These are phyloP conservation scores for Arthrobotrys sinensis DNA, from an alignment of 2,329 filamentous ascomycete species.

Conservation along the genomic window DNA sequence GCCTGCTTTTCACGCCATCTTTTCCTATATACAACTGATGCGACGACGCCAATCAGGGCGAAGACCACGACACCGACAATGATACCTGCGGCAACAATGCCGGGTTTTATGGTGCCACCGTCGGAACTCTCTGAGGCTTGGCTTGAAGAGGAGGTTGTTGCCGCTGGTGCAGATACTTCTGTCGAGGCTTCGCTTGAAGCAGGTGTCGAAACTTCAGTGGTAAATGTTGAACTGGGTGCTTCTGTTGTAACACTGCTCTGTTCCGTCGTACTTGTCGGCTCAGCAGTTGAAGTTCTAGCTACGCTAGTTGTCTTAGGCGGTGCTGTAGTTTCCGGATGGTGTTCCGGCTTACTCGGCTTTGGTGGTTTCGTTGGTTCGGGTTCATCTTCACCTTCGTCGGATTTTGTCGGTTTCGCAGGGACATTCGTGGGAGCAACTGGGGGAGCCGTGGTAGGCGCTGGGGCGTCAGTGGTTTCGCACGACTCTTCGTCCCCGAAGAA, in stretches of 20 bases:
- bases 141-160: slow-evolving; percentile 27
- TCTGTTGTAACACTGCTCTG: slow-evolving; percentile 15
- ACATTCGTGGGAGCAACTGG: slow-evolving; percentile 32
- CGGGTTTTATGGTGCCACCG: slow-evolving; percentile 37
- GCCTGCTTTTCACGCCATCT: slow-evolving; percentile 29
- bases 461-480: slow-evolving; percentile 25
- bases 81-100: slow-evolving; percentile 49
- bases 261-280: slow-evolving; percentile 4
- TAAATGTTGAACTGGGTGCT: slow-evolving; percentile 29
- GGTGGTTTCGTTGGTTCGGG: slow-evolving; percentile 29
- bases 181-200: slow-evolving; percentile 5
- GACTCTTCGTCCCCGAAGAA: slow-evolving; percentile 51
- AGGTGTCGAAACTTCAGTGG: slow-evolving; percentile 14
- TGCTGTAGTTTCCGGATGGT: slow-evolving; percentile 4
- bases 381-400: slow-evolving; percentile 8
- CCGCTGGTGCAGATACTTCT: slow-evolving; percentile 3
- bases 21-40: slow-evolving; percentile 41
- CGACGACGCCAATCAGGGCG: slow-evolving; percentile 36
- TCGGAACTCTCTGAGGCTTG: slow-evolving; percentile 33
- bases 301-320: slow-evolving; percentile 31
- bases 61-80: slow-evolving; percentile 48
- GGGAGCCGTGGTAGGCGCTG: slow-evolving; percentile 20
- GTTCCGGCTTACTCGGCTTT: slow-evolving; percentile 21
- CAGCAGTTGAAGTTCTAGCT: slow-evolving; percentile 13
- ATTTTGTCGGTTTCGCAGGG: slow-evolving; percentile 33